phyloP scores from a whole-genome alignment of 2,329 filamentous ascomycete species.

The Xylaria sp. region DNA sequence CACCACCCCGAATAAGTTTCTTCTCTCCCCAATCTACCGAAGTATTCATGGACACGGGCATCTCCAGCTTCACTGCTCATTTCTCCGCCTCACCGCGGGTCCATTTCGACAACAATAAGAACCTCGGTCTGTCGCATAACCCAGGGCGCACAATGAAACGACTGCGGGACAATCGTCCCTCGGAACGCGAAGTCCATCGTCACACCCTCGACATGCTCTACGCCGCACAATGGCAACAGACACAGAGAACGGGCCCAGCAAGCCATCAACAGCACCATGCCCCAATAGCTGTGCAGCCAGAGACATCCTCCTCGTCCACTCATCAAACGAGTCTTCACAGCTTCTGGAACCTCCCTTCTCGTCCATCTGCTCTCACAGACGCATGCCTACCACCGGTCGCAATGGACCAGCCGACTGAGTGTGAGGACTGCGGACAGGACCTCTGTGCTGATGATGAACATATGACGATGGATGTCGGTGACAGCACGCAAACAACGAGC shows the following conservation, averaged over 20 bases:
- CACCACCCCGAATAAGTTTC: conserved; percentile 49
- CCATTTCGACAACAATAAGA: conserved; percentile 46
- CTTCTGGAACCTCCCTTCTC: conserved; percentile 68
- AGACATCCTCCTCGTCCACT: conserved; percentile 34
- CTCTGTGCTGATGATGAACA: conserved; percentile 43
- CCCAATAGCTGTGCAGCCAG: conserved; percentile 32
- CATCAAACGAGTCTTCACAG: conserved; percentile 66
- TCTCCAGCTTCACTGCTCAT: conserved; percentile 45
- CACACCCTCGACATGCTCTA: conserved; percentile 69
- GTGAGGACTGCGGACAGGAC: conserved; percentile 64
- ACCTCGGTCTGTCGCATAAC: conserved; percentile 52
- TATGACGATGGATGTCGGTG: conserved; percentile 47
- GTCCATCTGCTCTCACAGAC: conserved; percentile 48
- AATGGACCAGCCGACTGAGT: conserved; percentile 52
- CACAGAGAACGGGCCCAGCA: conserved; percentile 32
- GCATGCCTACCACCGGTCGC: conserved; percentile 32
- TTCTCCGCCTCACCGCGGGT: conserved; percentile 45
- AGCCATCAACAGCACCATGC: conserved; percentile 26
- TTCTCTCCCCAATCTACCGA: conserved; percentile 42
- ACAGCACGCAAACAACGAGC: conserved; percentile 52
- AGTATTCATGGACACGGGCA: conserved; percentile 50
- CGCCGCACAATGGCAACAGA: conserved; percentile 60
- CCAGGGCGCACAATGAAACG: conserved; percentile 71
- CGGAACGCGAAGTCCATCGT: conserved; percentile 67
- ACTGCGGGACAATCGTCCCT: conserved; percentile 67